phyloP scores from a whole-genome alignment of 768 basidiomycete genomes.

The Trametes maxima region DNA sequence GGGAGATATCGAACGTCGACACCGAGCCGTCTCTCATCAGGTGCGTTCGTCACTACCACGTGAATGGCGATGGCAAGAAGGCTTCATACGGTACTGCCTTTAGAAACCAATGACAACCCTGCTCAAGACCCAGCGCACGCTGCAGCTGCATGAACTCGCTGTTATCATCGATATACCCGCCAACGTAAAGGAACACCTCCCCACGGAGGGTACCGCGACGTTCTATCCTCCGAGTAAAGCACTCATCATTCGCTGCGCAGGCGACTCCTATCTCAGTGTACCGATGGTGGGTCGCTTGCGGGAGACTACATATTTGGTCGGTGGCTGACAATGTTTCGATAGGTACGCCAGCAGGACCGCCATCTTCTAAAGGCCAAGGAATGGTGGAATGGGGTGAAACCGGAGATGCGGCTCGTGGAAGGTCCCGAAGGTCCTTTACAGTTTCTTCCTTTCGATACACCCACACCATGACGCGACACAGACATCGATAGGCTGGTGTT shows the following conservation, averaged over 20 bases:
- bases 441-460: constrained; percentile 8
- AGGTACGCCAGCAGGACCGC: constrained; percentile 65
- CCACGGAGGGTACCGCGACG: constrained; percentile 44
- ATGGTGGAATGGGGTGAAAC: constrained; percentile 77
- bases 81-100: neutral
- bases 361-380: constrained; percentile 56
- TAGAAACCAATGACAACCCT: constrained; percentile 34
- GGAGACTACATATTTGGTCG: too few species aligned
- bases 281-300: constrained; percentile 30
- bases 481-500: too few species aligned
- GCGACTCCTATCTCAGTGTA: constrained; percentile 54
- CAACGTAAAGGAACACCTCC: constrained; percentile 14
- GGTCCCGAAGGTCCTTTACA: constrained; percentile 17
- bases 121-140: constrained; percentile 28
- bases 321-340: neutral
- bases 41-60: constrained; percentile 34
- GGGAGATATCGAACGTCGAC: constrained; percentile 50
- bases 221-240: constrained; percentile 44
- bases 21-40: constrained; percentile 73
- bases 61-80: neutral
- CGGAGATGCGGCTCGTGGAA: constrained; percentile 25
- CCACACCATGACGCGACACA: neutral
- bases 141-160: constrained; percentile 33
- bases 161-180: constrained; percentile 8
- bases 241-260: constrained; percentile 59